Conservation (phyloP, 495 filamentous ascomycete genomes). For the Letharia columbiana region DNA sequence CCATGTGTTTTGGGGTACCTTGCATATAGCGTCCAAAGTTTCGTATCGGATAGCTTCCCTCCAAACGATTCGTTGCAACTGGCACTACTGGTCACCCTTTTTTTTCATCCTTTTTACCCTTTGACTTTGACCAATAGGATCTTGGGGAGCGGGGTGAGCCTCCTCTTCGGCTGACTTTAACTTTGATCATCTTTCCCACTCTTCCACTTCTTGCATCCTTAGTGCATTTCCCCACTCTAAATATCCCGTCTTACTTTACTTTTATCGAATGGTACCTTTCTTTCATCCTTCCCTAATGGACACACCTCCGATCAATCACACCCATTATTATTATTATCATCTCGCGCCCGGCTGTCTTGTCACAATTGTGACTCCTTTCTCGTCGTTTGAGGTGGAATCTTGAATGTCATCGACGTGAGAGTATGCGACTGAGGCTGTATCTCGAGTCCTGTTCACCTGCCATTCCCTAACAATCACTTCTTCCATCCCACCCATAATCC, state of each 20-base stretch:
- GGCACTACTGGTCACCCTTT: too few relatives aligned
- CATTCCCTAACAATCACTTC: background rate
- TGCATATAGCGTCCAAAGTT: background rate
- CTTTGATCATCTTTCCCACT: background rate
- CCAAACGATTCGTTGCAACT: too few relatives aligned
- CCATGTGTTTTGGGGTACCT: background rate
- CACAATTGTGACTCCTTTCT: background rate
- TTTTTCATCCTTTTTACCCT: too few relatives aligned
- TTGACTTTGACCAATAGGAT: background rate
- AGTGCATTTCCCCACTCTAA: background rate
- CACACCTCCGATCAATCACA: background rate
- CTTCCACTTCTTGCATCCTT: background rate
- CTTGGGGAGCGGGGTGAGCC: background rate
- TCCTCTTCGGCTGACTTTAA: background rate
- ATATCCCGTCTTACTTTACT: background rate
- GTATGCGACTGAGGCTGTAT: background rate
- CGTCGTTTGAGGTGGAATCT: background rate
- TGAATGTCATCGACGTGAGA: background rate
- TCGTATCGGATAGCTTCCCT: too few relatives aligned
- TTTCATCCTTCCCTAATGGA: background rate
- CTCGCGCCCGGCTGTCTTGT: background rate
- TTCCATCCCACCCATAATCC: background rate
- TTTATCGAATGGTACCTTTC: too few relatives aligned
- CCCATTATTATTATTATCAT: background rate
- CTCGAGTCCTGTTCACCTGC: background rate